Base-by-base conservation (phyloP, 306 rosid genomes). In the Citrullus mucosospermus region DNA sequence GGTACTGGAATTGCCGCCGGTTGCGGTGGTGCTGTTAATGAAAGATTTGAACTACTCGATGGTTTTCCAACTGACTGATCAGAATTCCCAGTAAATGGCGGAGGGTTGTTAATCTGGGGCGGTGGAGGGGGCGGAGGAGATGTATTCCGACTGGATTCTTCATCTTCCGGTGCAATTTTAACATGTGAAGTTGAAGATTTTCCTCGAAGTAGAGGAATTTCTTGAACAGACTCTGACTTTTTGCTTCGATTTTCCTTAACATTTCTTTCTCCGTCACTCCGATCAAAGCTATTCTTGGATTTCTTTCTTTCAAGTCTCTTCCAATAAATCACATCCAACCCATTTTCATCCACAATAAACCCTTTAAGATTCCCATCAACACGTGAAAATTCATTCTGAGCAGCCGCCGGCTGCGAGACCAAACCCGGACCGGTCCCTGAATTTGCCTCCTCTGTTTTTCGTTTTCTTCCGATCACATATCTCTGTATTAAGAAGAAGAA, bases 261-360 rank as follows among this genome's bases (percentile, higher is more conserved):
- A 68, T n/a, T 73, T 68, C 13, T 73, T 63, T 61, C 67, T 1
- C 10, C 69, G 67, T 48, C 46, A 3, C 36, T 17, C 41, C 73
- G 54, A 25, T 62, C 53, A 18, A 84, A 63, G 78, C 77, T 73
- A 65, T 78, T 83, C 30, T 54, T 78, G 4, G 87, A 76, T 54
- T 75, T 86, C 28, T 61, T 90, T 25, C 65, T 88, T 72, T 88
- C 84, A 58, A 92, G 97, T 28, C 84, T 91, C 78, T 91, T 89
- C 99, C 97, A 96, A 76, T 92, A 92, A 78, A 92, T 63, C 76
- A 96, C 99, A 83, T 96, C 99, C 44, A 96, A 89, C 61, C 99
- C 99, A 80, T 88, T 84, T 82, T 92, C 99, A 82, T 96, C 99
- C 61, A 96, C 94, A 75, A 96, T 82, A 41, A 90, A 59, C 73